phyloP scores from a whole-genome alignment of 2,329 filamentous ascomycete species.

The Exophiala viscosa region DNA sequence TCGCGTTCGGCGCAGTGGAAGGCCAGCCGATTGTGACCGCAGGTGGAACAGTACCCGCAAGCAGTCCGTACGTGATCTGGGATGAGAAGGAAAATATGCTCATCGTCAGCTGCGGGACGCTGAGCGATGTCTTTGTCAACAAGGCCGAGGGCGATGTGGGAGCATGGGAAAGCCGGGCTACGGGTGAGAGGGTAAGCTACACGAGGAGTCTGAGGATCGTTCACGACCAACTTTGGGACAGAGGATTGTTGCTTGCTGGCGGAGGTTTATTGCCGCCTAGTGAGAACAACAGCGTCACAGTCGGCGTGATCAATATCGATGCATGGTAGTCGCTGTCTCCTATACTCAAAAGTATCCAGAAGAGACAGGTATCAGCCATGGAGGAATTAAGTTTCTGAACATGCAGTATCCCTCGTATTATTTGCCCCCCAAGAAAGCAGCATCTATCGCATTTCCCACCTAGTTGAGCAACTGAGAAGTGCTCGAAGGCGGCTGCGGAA shows the following conservation, averaged over 20 bases:
- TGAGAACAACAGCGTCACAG: constrained; percentile 8
- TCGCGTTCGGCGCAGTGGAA: constrained; percentile 43
- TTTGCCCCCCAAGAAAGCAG: no score
- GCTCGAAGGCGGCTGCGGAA: no score
- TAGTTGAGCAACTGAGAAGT: no score
- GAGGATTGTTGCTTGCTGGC: constrained; percentile 41
- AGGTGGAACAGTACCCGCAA: constrained; percentile 41
- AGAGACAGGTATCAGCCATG: no score
- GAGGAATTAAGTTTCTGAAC: no score
- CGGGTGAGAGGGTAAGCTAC: constrained; percentile 43
- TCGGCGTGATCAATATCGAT: constrained; percentile 9
- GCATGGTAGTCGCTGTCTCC: neutral
- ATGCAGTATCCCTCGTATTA: no score
- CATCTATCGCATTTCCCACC: no score
- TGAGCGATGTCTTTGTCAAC: constrained; percentile 47
- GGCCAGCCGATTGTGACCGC: constrained; percentile 43
- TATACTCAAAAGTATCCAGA: no score
- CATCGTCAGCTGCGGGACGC: constrained; percentile 43
- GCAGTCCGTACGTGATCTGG: constrained; percentile 54
- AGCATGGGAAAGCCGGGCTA: constrained; percentile 45
- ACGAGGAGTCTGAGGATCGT: constrained; percentile 47
- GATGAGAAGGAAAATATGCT: constrained; percentile 48
- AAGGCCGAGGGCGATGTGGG: constrained; percentile 42
- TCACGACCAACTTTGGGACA: constrained; percentile 32
- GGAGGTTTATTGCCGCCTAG: constrained; percentile 31